A percentile compares a stretch with the other conserved stretches of the same genome.
Evolutionary conservation across 768 basidiomycete genomes (phyloP).

Genomic region (Punctularia strigosozonata): DNA sequence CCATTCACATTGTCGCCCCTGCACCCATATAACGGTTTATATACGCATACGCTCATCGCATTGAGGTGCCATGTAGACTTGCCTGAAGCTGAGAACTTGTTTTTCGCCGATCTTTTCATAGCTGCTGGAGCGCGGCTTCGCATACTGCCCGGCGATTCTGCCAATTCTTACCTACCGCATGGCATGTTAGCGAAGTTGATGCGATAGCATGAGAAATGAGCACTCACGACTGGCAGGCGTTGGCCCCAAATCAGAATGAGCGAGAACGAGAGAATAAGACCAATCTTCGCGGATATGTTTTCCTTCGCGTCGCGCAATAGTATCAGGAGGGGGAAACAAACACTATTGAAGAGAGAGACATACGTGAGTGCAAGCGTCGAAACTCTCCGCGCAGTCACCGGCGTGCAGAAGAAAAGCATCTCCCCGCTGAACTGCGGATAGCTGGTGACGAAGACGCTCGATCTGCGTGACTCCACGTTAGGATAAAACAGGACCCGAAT

Average conservation of each 20-base stretch:
- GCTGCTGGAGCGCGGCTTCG: slow-evolving; percentile 81
- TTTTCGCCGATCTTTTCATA: slow-evolving; percentile 69
- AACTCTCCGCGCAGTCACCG: slow-evolving; percentile 96
- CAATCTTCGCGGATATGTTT: slow-evolving; percentile 81
- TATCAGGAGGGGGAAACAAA: slow-evolving; percentile 8
- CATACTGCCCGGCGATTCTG: slow-evolving; percentile 93
- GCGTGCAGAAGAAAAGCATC: slow-evolving; percentile 94
- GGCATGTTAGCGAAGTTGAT: slow-evolving; percentile 4
- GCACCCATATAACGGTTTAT: slow-evolving; percentile 1
- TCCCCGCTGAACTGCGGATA: slow-evolving; percentile 70
- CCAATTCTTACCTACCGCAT: slow-evolving; percentile 67
- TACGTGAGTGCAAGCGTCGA: slow-evolving; percentile 83
- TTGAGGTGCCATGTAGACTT: slow-evolving; percentile 10
- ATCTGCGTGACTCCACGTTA: slow-evolving; percentile 43
- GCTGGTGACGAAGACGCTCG: slow-evolving; percentile 71
- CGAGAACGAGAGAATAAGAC: slow-evolving; percentile 89
- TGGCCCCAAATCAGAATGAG: slow-evolving; percentile 92
- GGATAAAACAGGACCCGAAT: background rate
- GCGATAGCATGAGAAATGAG: background rate
- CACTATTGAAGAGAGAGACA: slow-evolving; percentile 13
- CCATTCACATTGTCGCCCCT: slow-evolving; percentile 98
- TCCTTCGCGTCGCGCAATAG: slow-evolving; percentile 32
- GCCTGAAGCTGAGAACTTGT: slow-evolving; percentile 84
- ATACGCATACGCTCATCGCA: background rate
- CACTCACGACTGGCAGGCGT: slow-evolving; percentile 80